A percentile compares a stretch with the other conserved stretches of the same genome.
phyloP scores from a whole-genome alignment of 768 basidiomycete genomes.

The Mycena capillaripes region DNA sequence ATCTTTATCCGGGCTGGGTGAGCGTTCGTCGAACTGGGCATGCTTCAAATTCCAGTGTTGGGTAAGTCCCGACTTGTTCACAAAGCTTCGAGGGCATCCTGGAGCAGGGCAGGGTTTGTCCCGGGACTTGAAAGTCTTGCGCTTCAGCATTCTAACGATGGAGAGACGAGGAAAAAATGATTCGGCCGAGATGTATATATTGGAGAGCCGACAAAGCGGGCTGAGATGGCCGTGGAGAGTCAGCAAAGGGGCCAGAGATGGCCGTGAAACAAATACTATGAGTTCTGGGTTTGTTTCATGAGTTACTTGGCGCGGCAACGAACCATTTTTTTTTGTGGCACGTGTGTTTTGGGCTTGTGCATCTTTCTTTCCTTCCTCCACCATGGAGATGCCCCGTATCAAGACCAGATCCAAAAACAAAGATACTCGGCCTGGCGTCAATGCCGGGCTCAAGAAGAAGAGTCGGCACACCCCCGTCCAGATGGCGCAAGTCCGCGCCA shows the following conservation, averaged over 20 bases:
- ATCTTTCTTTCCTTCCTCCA: background rate
- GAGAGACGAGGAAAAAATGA: too few relatives aligned
- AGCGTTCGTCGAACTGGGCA: background rate
- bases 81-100: background rate
- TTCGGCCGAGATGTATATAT: too few relatives aligned
- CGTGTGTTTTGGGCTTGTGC: background rate
- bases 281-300: too few relatives aligned
- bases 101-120: background rate
- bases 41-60: background rate
- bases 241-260: too few relatives aligned
- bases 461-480: background rate
- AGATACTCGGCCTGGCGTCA: background rate
- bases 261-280: too few relatives aligned
- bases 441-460: background rate
- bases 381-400: slow-evolving; percentile 1
- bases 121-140: background rate
- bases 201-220: too few relatives aligned
- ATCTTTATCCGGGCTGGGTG: background rate
- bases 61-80: background rate
- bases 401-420: background rate
- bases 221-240: background rate
- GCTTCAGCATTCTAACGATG: background rate
- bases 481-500: background rate
- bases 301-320: too few relatives aligned
- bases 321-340: background rate